phyloP scores from a whole-genome alignment of 2,329 filamentous ascomycete species.

The Pestalotiopsis sp. region DNA sequence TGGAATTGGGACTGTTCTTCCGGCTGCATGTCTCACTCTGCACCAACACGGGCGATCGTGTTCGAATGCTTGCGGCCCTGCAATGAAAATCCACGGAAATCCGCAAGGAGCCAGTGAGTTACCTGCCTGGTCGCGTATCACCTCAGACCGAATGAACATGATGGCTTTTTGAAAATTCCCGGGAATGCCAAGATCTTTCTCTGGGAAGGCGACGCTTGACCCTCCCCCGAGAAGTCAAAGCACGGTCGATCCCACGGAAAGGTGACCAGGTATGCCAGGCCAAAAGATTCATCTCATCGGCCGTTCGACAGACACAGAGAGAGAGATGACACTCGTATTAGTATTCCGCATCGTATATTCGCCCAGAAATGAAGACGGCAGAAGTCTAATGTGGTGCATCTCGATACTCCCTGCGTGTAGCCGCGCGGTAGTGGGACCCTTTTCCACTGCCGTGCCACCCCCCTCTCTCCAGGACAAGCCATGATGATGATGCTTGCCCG shows the following conservation, averaged over 20 bases:
- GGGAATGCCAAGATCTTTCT: background rate
- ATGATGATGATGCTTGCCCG: background rate
- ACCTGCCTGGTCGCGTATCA: background rate
- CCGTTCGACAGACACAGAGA: background rate
- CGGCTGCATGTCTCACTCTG: constrained; percentile 6
- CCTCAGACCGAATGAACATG: background rate
- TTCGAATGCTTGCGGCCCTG: constrained; percentile 1
- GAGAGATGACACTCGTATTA: background rate
- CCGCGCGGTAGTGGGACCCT: constrained; percentile 9
- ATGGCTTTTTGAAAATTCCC: background rate
- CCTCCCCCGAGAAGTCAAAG: background rate
- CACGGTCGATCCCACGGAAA: background rate
- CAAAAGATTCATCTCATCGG: background rate
- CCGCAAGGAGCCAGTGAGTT: background rate
- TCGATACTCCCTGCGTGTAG: constrained; percentile 4
- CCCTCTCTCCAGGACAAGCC: background rate
- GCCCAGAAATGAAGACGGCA: background rate
- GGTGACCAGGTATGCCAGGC: too few species aligned
- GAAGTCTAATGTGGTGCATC: background rate
- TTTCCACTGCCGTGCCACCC: background rate
- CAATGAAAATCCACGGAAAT: constrained; percentile 8
- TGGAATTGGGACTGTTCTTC: background rate
- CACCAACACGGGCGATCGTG: background rate
- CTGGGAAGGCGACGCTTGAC: background rate
- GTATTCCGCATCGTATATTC: background rate